phyloP scores from a whole-genome alignment of 768 basidiomycete genomes.

The Tulasnella sp. region DNA sequence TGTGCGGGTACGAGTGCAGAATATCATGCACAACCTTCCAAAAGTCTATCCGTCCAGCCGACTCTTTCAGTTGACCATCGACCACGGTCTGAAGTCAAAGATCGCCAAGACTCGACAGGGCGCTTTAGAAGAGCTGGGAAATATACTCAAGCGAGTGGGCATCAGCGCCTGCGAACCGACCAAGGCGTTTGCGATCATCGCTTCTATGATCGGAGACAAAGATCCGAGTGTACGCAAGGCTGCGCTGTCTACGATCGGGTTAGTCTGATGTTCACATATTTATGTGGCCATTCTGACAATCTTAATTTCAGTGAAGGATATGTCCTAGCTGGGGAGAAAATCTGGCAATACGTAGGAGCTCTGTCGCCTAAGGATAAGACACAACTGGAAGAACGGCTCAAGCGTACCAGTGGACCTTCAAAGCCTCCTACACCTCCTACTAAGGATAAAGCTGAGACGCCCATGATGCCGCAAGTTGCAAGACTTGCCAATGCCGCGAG shows the following conservation, averaged over 20 bases:
- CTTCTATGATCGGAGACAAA: constrained; percentile 74
- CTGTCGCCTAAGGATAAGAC: constrained; percentile 82
- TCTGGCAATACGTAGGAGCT: constrained; percentile 67
- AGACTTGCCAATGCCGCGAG: constrained; percentile 39
- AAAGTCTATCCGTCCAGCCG: constrained; percentile 91
- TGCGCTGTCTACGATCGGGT: constrained; percentile 73
- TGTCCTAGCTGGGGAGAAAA: constrained; percentile 68
- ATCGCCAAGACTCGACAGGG: constrained; percentile 87
- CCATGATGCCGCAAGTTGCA: constrained; percentile 37
- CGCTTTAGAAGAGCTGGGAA: constrained; percentile 67
- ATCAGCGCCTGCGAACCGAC: constrained; percentile 67
- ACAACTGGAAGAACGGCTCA: constrained; percentile 80
- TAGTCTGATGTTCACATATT: constrained; percentile 21
- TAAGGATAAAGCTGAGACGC: constrained; percentile 23
- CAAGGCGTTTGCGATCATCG: constrained; percentile 69
- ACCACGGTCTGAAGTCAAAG: constrained; percentile 81
- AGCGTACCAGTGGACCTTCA: constrained; percentile 64
- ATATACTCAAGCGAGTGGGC: constrained; percentile 70
- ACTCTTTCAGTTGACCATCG: constrained; percentile 75
- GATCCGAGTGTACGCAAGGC: constrained; percentile 84
- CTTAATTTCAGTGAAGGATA: constrained; percentile 57
- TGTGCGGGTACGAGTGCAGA: constrained; percentile 65
- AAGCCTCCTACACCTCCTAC: constrained; percentile 25
- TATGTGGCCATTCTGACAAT: constrained; percentile 14
- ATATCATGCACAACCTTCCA: constrained; percentile 73